Base-by-base conservation (phyloP, 2,329 filamentous ascomycete genomes). In the Dactylellina sp. region DNA sequence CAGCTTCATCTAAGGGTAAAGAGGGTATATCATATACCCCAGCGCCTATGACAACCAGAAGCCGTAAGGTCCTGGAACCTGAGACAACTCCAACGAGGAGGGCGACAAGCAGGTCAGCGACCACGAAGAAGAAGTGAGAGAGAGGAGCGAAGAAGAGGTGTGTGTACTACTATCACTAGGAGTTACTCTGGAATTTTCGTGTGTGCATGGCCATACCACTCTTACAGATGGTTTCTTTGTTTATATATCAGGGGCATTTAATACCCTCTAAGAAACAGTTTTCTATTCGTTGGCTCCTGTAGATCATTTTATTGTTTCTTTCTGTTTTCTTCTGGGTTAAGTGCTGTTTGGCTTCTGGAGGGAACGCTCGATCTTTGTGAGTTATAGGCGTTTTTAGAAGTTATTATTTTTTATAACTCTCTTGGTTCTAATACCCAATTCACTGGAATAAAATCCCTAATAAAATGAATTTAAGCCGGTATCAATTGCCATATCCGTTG, bases 31-130 rank as follows among this genome's bases (percentile, higher is more conserved):
- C 16, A 5, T 74, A 46, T 32, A 74, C 55, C 1, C 70, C 70
- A 7, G 40, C 50, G 7, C 61, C 70, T n/a, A 74, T 74, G 70
- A 74, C 70, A 24, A 74, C 70, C 14, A 74, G 70, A 35, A 74
- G 70, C 32, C 70, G 70, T 7, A 64, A 39, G 39, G 24, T 37
- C 25, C 14, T 74, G 4, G 70, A 74, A 18, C 47, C 61, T 16
- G 70, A 74, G 22, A 62, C 60, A 12, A 72, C 70, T 7, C 70
- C 70, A 12, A 74, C 59, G 14, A 55, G 70, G 50, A 61, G 70
- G 18, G 62, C 39, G 24, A 74, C 52, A 11, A 74, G 70, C 28
- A 61, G 70, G 16, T 59, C 50, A 22, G 56, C 47, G 6, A 40
- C 56, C 0, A 53, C 47, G 1, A 74, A 62, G 35, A 74, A 50